phyloP scores from a whole-genome alignment of 768 basidiomycete genomes.

The Collybiopsis luxurians region DNA sequence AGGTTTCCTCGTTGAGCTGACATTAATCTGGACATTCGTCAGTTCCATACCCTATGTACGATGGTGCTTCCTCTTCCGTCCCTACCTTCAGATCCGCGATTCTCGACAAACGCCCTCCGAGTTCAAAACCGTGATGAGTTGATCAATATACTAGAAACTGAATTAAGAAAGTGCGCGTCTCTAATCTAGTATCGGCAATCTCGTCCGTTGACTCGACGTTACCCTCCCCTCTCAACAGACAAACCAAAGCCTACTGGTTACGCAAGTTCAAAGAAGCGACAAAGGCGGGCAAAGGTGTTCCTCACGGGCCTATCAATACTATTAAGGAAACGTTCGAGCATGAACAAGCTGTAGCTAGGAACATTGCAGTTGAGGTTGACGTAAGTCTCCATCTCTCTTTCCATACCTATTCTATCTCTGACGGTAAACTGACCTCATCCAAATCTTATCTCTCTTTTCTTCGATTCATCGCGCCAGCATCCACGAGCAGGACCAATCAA shows the following conservation, averaged over 20 bases:
- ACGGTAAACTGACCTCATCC: no score
- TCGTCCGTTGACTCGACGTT: no score
- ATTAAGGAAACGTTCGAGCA: slow-evolving; percentile 88
- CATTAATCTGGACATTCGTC: background rate
- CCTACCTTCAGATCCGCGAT: slow-evolving; percentile 59
- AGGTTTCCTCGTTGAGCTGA: background rate
- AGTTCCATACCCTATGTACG: slow-evolving; percentile 72
- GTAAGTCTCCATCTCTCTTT: no score
- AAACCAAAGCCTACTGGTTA: slow-evolving; percentile 73
- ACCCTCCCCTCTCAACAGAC: slow-evolving; percentile 38
- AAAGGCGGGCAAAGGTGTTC: slow-evolving; percentile 66
- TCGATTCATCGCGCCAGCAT: slow-evolving; percentile 42
- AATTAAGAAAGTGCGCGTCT: slow-evolving; percentile 11
- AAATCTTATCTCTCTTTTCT: slow-evolving; percentile 7
- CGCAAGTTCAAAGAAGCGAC: slow-evolving; percentile 44
- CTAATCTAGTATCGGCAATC: background rate
- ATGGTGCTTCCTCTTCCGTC: slow-evolving; percentile 61
- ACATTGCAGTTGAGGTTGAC: slow-evolving; percentile 73
- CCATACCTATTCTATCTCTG: no score
- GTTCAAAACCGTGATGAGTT: slow-evolving; percentile 76
- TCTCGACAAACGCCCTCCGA: slow-evolving; percentile 69
- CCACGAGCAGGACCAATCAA: slow-evolving; percentile 74
- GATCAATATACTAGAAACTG: slow-evolving; percentile 60
- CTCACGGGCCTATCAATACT: slow-evolving; percentile 91
- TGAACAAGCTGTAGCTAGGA: slow-evolving; percentile 77